Percentiles rank a stretch among this genome's conserved stretches.
phyloP scores from a whole-genome alignment of 1,284 basidiomycete species.

The Cerrena zonata region DNA sequence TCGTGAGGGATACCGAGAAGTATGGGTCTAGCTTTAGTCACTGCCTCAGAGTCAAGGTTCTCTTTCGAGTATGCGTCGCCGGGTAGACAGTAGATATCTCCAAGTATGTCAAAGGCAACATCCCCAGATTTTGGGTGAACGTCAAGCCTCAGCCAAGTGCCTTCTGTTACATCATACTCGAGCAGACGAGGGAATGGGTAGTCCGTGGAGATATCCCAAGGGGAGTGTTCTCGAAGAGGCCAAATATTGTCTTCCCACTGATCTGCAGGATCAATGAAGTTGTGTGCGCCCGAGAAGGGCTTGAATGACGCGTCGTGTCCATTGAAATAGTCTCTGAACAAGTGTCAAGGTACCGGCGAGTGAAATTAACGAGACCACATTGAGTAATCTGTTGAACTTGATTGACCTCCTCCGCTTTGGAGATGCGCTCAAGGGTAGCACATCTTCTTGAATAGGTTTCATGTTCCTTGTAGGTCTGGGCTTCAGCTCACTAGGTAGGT shows the following conservation, averaged over 20 bases:
- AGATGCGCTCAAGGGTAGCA: too few species aligned
- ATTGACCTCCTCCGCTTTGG: background rate
- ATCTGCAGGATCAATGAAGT: conserved; percentile 25
- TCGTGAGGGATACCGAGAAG: conserved; percentile 60
- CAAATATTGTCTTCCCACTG: conserved; percentile 58
- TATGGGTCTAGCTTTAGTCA: conserved; percentile 43
- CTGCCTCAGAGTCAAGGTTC: conserved; percentile 10
- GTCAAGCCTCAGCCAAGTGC: conserved; percentile 69
- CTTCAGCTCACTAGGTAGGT: too few species aligned
- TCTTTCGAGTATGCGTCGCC: conserved; percentile 32
- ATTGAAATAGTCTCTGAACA: conserved; percentile 11
- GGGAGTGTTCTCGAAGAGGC: conserved; percentile 55
- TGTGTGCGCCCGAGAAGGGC: background rate
- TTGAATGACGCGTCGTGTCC: background rate
- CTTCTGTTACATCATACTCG: conserved; percentile 64
- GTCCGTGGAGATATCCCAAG: conserved; percentile 76
- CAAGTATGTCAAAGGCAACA: conserved; percentile 69
- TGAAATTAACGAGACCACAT: conserved; percentile 13
- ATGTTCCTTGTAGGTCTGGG: too few species aligned
- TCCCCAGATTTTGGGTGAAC: conserved; percentile 64
- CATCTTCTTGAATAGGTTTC: too few species aligned
- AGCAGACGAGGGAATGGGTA: conserved; percentile 59
- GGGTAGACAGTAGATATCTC: conserved; percentile 67
- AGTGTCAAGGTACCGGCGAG: conserved; percentile 17
- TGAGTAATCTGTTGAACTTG: conserved; percentile 7